These are phyloP conservation scores for Plectosphaerella cucumerina DNA, from an alignment of 2,329 filamentous ascomycete species.

Conservation along the genomic window DNA sequence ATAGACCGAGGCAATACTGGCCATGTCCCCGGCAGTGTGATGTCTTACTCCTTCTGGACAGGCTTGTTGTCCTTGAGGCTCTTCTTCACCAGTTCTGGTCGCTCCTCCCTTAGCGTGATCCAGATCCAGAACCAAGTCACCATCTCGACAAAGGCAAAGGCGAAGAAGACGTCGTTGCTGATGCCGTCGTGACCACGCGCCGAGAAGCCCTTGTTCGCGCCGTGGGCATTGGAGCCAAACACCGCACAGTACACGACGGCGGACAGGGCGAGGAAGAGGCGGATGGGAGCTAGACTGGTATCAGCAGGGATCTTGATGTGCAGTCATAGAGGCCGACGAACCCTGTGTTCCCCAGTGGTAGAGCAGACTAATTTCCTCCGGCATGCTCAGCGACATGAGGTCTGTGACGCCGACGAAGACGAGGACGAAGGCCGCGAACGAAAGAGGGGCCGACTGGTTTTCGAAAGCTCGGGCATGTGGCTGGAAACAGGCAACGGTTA, in stretches of 20 bases:
- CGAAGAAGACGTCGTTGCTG: constrained; percentile 82
- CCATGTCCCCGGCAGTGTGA: background rate
- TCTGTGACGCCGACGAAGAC: constrained; percentile 58
- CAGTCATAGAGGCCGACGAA: constrained; percentile 31
- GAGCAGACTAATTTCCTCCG: constrained; percentile 60
- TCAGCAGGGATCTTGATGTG: background rate
- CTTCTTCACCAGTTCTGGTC: constrained; percentile 32
- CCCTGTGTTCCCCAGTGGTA: constrained; percentile 66
- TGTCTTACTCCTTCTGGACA: background rate
- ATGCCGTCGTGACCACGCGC: constrained; percentile 52
- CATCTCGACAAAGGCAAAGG: constrained; percentile 80
- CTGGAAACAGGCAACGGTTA: constrained; percentile 29
- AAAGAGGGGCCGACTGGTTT: constrained; percentile 63
- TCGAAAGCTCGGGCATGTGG: constrained; percentile 65
- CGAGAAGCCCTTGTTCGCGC: constrained; percentile 18
- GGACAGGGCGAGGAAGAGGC: constrained; percentile 57
- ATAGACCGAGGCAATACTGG: background rate
- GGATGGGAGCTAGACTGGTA: constrained; percentile 50
- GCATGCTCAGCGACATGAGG: constrained; percentile 61
- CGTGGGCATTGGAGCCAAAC: constrained; percentile 46
- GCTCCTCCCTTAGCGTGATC: constrained; percentile 65
- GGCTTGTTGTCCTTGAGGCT: constrained; percentile 26
- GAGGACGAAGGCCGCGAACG: constrained; percentile 67
- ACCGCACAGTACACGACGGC: constrained; percentile 62
- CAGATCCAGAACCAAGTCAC: constrained; percentile 85